Evolutionary conservation across 2,329 filamentous ascomycete genomes (phyloP).

Genomic region (Fusarium anthophilum): DNA sequence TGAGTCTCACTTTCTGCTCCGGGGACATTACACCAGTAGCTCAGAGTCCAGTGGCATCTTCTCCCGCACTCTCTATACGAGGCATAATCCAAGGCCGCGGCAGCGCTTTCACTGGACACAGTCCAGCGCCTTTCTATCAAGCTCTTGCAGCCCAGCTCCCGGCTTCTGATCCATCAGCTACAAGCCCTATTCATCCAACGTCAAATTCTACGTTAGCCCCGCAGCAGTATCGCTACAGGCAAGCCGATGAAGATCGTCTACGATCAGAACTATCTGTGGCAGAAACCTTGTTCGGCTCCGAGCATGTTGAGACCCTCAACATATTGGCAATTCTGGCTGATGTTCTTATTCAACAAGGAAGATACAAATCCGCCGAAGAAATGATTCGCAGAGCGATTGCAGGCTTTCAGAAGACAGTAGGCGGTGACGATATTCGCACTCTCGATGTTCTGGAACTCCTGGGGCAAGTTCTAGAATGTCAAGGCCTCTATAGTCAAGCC

Average conservation of each 20-base stretch:
- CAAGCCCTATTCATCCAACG: rapidly evolving
- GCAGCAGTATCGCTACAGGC: rapidly evolving
- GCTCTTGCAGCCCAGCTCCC: rapidly evolving
- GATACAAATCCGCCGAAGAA: background rate
- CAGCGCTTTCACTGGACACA: background rate
- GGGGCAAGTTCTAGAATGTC: rapidly evolving
- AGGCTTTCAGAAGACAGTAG: rapidly evolving
- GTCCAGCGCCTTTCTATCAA: background rate
- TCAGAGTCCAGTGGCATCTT: rapidly evolving
- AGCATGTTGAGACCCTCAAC: rapidly evolving
- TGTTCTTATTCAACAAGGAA: rapidly evolving
- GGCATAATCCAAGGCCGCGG: rapidly evolving
- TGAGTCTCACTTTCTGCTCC: background rate
- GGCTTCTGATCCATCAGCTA: rapidly evolving
- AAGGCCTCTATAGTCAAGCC: background rate
- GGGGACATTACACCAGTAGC: rapidly evolving
- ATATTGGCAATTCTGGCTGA: rapidly evolving
- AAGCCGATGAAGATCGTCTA: background rate
- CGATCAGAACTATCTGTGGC: background rate
- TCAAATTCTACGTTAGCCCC: rapidly evolving
- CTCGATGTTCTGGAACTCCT: background rate
- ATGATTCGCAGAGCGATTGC: background rate
- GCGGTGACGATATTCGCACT: rapidly evolving
- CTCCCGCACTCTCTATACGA: background rate
- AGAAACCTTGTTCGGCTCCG: background rate